These are phyloP conservation scores for Grosmannia huntii DNA, from an alignment of 2,329 filamentous ascomycete genomes.

Conservation along the genomic window DNA sequence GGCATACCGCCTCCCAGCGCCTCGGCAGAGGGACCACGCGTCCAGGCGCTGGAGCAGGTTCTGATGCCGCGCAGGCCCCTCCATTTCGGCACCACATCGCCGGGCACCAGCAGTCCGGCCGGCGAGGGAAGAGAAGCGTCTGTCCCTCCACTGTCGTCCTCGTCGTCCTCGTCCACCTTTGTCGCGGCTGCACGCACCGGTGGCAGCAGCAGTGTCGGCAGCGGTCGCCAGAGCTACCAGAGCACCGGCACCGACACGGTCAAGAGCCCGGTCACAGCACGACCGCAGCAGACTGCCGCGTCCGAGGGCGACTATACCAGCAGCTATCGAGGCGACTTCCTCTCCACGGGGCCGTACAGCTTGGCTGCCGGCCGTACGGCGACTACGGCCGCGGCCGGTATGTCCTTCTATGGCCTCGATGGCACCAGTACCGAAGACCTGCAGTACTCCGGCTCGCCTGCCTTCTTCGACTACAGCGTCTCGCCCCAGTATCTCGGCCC, in stretches of 20 bases:
- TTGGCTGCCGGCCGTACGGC: not conserved
- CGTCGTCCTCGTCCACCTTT: not conserved
- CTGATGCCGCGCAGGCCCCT: constrained; percentile 23
- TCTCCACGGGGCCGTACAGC: not conserved
- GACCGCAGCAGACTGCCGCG: not conserved
- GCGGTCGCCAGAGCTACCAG: not conserved
- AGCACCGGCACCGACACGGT: not conserved
- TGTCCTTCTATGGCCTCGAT: constrained; percentile 9
- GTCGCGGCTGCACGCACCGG: not conserved
- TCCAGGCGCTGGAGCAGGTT: constrained; percentile 21
- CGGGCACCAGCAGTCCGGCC: not conserved
- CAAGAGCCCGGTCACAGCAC: not conserved
- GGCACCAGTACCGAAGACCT: constrained; percentile 9
- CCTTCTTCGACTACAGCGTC: constrained; percentile 11
- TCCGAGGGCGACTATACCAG: not conserved
- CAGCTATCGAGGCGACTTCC: not conserved
- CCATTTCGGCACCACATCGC: constrained; percentile 14
- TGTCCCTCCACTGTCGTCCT: not conserved
- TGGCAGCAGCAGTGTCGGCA: not conserved
- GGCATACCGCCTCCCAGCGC: not conserved
- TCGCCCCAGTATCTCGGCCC: constrained; percentile 8
- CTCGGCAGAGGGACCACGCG: not conserved
- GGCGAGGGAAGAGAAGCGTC: not conserved
- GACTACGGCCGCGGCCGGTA: not conserved
- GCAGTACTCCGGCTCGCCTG: constrained; percentile 5